Percentiles rank a stretch among this genome's conserved stretches.
Conservation (phyloP, 2,329 filamentous ascomycete genomes). For the Pseudocercospora cruenta region DNA sequence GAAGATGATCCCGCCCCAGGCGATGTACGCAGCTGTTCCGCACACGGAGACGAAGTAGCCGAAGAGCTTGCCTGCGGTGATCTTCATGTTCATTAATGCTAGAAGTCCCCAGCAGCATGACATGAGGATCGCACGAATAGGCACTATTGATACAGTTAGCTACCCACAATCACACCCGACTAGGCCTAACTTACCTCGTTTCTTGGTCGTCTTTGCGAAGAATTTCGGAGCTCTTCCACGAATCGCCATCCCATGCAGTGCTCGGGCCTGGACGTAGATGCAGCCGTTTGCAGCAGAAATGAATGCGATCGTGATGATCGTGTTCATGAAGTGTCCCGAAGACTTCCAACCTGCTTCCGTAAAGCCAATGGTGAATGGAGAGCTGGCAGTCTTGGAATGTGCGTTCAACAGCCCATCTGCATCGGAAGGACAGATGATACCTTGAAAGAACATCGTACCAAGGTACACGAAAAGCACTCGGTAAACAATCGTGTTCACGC, state of each 20-base stretch:
- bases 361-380: slow-evolving; percentile 7
- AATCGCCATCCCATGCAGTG: slow-evolving; percentile 3
- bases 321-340: slow-evolving; percentile 2
- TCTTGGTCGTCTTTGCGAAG: background rate
- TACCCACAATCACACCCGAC: background rate
- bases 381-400: slow-evolving; percentile 1
- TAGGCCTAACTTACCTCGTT: background rate
- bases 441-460: slow-evolving; percentile 11
- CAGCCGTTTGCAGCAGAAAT: slow-evolving; percentile 9
- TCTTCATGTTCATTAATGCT: slow-evolving; percentile 4
- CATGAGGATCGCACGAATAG: background rate
- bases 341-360: slow-evolving; percentile 9
- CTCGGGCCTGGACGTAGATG: slow-evolving; percentile 8
- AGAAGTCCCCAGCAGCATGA: slow-evolving; percentile 6
- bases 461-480: slow-evolving; percentile 9
- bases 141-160: background rate
- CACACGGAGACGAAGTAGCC: slow-evolving; percentile 1
- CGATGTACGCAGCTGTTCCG: slow-evolving; percentile 7
- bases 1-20: slow-evolving; percentile 7
- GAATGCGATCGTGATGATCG: slow-evolving; percentile 9
- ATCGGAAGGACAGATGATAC: slow-evolving; percentile 8
- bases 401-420: background rate
- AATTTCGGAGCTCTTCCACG: slow-evolving; percentile 1
- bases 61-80: slow-evolving; percentile 8
- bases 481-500: slow-evolving; percentile 8